phyloP scores from a whole-genome alignment of 306 rosid genomes.

The Hylodesmum podocarpum region DNA sequence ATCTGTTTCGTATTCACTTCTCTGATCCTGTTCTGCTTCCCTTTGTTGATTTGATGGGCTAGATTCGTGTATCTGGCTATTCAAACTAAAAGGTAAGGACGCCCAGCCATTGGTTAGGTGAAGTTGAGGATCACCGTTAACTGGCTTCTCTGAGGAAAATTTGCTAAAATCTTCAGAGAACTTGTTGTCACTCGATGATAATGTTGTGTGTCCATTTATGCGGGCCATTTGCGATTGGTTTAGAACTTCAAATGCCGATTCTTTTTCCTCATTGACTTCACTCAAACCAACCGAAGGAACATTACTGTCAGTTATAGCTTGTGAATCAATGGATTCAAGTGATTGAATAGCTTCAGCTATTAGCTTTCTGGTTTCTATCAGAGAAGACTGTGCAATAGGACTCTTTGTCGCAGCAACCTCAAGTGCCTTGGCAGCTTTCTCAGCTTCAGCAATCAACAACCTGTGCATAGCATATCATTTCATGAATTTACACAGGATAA shows the following conservation, averaged over 20 bases:
- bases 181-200: slow-evolving; percentile 32
- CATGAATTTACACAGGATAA: background rate
- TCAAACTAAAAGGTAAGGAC: slow-evolving; percentile 41
- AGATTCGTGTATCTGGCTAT: slow-evolving; percentile 28
- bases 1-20: slow-evolving; percentile 29
- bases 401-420: slow-evolving; percentile 83
- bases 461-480: slow-evolving; percentile 47
- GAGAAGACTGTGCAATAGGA: slow-evolving; percentile 79
- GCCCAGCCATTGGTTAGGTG: slow-evolving; percentile 39
- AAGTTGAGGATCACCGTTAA: slow-evolving; percentile 44
- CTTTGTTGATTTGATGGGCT: slow-evolving; percentile 20
- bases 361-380: slow-evolving; percentile 79
- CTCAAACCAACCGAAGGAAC: slow-evolving; percentile 38
- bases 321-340: slow-evolving; percentile 63
- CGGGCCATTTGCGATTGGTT: slow-evolving; percentile 37
- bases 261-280: slow-evolving; percentile 30
- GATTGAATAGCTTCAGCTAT: slow-evolving; percentile 90
- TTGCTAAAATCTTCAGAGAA: slow-evolving; percentile 45
- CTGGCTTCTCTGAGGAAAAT: slow-evolving; percentile 44
- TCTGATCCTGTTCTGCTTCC: slow-evolving; percentile 35
- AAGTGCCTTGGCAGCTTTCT: slow-evolving; percentile 89
- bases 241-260: slow-evolving; percentile 17
- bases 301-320: slow-evolving; percentile 31
- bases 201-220: slow-evolving; percentile 52
- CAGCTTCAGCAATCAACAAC: slow-evolving; percentile 89